phyloP scores from a whole-genome alignment of 2,329 filamentous ascomycete species.

The Paradendryphiella salina region DNA sequence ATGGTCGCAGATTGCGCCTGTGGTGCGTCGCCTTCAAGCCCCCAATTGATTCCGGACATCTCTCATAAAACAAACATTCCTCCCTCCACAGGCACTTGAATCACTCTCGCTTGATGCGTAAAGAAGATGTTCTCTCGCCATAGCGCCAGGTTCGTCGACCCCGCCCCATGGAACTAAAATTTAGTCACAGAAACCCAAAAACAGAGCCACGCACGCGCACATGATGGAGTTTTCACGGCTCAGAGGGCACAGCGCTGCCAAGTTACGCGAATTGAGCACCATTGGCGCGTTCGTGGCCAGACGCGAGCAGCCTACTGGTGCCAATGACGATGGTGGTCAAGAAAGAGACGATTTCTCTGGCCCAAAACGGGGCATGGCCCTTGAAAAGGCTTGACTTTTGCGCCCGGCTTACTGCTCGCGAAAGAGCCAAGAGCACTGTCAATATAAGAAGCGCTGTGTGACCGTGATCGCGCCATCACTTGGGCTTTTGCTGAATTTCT shows the following conservation, averaged over 20 bases:
- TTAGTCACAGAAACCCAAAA: constrained; percentile 34
- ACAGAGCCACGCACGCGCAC: constrained; percentile 27
- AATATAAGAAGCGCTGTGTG: constrained; percentile 18
- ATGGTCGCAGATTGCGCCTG: neutral
- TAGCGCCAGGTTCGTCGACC: constrained; percentile 11
- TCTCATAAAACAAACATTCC: neutral
- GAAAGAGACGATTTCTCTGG: constrained; percentile 20
- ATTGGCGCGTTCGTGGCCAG: constrained; percentile 31
- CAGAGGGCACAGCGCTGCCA: constrained; percentile 12
- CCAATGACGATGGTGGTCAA: constrained; percentile 31
- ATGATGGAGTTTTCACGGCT: constrained; percentile 14
- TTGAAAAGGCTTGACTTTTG: constrained; percentile 14
- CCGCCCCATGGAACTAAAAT: constrained; percentile 24
- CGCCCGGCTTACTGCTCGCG: constrained; percentile 20
- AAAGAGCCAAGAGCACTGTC: constrained; percentile 18
- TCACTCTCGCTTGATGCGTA: neutral
- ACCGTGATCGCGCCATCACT: constrained; percentile 20
- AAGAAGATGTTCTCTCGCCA: constrained; percentile 7
- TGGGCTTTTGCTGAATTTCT: constrained; percentile 16
- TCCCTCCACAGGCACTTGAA: neutral
- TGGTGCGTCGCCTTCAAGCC: neutral
- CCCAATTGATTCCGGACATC: neutral
- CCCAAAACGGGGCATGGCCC: constrained; percentile 13
- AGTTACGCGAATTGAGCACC: constrained; percentile 16
- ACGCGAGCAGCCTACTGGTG: constrained; percentile 24